Percentiles rank a stretch among this genome's conserved stretches.
phyloP scores from a whole-genome alignment of 768 basidiomycete genomes.

The Phlegmacium glaucopus region DNA sequence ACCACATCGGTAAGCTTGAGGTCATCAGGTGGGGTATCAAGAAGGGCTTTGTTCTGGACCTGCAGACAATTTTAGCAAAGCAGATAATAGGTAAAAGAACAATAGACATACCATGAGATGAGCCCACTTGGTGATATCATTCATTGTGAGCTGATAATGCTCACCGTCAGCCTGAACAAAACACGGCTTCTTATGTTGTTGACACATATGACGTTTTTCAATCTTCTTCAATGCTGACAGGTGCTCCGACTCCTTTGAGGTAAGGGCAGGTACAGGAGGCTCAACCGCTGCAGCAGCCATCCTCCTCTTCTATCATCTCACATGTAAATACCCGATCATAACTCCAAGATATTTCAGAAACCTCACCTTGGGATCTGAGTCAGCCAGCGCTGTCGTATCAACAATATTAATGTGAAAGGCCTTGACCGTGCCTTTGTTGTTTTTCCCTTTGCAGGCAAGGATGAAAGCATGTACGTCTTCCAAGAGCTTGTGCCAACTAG shows the following conservation, averaged over 20 bases:
- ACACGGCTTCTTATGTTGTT: constrained; percentile 4
- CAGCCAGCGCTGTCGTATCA: background rate
- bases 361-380: background rate
- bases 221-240: background rate
- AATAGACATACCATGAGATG: background rate
- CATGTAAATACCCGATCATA: background rate
- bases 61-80: background rate
- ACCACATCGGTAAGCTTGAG: background rate
- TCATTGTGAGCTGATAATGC: constrained; percentile 1
- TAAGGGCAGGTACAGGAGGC: background rate
- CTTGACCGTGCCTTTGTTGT: background rate
- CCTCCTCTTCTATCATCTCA: too few relatives aligned
- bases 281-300: too few relatives aligned
- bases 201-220: background rate
- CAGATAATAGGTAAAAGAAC: background rate
- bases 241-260: background rate
- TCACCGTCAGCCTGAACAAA: background rate
- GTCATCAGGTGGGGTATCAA: background rate
- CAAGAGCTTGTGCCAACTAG: constrained; percentile 10
- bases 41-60: background rate
- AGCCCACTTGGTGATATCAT: constrained; percentile 1
- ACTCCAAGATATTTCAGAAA: background rate
- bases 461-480: constrained; percentile 10
- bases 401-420: constrained; percentile 5
- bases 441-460: background rate